Percentiles rank a stretch among this genome's conserved stretches.
Conservation (phyloP, 2,329 filamentous ascomycete genomes). For the Trichoderma atrobrunneum region DNA sequence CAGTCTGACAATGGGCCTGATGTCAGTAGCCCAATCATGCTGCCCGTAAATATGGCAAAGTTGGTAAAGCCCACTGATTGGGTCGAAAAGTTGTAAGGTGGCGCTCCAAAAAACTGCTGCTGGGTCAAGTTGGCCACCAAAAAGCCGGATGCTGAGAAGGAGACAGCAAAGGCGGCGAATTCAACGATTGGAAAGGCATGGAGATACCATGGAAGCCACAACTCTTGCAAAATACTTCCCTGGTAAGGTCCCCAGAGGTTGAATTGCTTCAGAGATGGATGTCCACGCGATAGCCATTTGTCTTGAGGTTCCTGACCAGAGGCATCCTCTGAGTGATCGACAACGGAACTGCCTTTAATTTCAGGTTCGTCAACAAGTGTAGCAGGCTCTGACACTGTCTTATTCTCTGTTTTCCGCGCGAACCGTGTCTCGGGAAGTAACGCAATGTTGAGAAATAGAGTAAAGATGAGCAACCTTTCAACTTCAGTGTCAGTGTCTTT, state of each 20-base stretch:
- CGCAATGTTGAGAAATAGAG: not conserved
- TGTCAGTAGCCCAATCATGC: constrained; percentile 1
- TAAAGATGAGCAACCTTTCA: not conserved
- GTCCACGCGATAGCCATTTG: not conserved
- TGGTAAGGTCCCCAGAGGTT: constrained; percentile 2
- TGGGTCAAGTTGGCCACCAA: constrained; percentile 4
- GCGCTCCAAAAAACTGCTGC: constrained; percentile 3
- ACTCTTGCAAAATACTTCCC: not conserved
- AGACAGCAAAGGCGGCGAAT: constrained; percentile 2
- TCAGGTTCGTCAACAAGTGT: not conserved
- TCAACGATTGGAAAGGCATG: constrained; percentile 12
- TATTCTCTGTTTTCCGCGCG: not conserved
- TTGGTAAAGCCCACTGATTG: constrained; percentile 9
- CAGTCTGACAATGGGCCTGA: constrained; percentile 7
- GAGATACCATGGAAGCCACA: constrained; percentile 15
- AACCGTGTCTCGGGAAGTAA: constrained; percentile 6
- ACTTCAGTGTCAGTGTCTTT: not conserved
- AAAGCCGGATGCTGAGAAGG: constrained; percentile 6
- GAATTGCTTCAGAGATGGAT: constrained; percentile 3
- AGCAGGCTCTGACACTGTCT: not conserved
- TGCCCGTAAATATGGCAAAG: not conserved
- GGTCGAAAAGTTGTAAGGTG: constrained; percentile 3
- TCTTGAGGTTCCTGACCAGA: not conserved
- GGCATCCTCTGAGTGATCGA: constrained; percentile 2
- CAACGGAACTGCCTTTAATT: not conserved